Evolutionary conservation across 257 asterid species (phyloP), one percentile per base, ranked within the genome.

Genomic region (Ocimum tenuiflorum): DNA sequence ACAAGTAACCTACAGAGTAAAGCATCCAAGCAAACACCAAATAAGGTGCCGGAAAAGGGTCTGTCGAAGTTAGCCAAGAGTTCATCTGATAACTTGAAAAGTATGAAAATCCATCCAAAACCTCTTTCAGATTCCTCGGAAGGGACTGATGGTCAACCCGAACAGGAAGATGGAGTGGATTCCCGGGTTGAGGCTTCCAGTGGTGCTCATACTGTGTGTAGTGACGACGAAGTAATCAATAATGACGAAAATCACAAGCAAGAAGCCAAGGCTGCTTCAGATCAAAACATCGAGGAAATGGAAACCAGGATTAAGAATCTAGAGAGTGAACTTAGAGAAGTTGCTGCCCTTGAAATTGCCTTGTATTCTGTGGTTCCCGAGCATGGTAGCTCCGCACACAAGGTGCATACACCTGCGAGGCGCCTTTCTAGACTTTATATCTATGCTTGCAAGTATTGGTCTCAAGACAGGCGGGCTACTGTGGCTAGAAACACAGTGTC

Each of bases 401-500:
- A 94, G 82, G 86, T 90, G 79, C 97, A 94, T 74, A 85, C 95
- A 55, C 96, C 99, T 62, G 96, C 97, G 13, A 83, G 99, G 70
- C 95, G 96, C 60, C 95, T 90, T 67, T 83, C 94, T 54, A 82
- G 99, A 50, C 84, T 90, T 47, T 94, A 88, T 62, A 78, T 86
- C 53, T 82, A 86, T 77, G 96, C 99, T 56, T 90, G 89, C 83
- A 88, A 88, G 65, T 39, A 84, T 64, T 90, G 94, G 94, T 79
- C 96, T 31, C 94, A 80, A 59, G 86, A 83, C 48, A 85, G 78
- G 70, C 85, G 90, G 67, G 96, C 96, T 58, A 84, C 95, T 17
- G 79, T 91, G 62, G 96, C 99, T 43, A 86, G 82, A 79, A 94
- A 94, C 74, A 81, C 85, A 18, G 83, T 88, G 3, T 87, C 99